These are phyloP conservation scores for Metschnikowia arizonensis DNA, from an alignment of 805 yeast species.

Conservation along the genomic window DNA sequence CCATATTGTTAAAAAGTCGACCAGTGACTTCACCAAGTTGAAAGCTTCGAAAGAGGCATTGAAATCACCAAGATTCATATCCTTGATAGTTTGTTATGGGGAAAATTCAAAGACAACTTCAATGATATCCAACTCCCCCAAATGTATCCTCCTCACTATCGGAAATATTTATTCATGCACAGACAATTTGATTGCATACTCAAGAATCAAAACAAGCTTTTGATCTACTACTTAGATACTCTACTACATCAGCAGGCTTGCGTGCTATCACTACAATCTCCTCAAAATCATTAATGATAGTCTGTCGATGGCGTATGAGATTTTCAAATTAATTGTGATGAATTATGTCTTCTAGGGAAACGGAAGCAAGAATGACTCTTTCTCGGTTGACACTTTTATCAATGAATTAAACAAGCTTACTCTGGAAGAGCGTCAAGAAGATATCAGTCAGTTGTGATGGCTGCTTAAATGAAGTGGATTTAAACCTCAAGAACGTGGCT, in stretches of 20 bases:
- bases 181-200: constrained; percentile 39
- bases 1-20: constrained; percentile 50
- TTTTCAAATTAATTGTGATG: constrained; percentile 31
- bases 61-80: constrained; percentile 28
- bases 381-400: constrained; percentile 24
- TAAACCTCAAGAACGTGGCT: constrained; percentile 6
- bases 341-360: constrained; percentile 33
- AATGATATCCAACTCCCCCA: constrained; percentile 29
- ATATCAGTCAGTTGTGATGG: constrained; percentile 17
- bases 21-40: constrained; percentile 26
- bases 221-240: constrained; percentile 41
- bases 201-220: constrained; percentile 37
- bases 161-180: constrained; percentile 33
- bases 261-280: constrained; percentile 19
- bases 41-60: constrained; percentile 39
- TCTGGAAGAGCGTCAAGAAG: constrained; percentile 12
- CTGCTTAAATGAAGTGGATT: constrained; percentile 8
- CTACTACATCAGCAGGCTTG: constrained; percentile 30
- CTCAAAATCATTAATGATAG: constrained; percentile 31
- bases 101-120: constrained; percentile 17
- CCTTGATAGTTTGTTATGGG: constrained; percentile 27
- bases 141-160: constrained; percentile 28
- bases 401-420: constrained; percentile 25
- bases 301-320: constrained; percentile 29
- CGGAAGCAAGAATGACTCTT: constrained; percentile 24